Evolutionary conservation across 2,329 filamentous ascomycete genomes (phyloP).

Genomic region (Alternaria sp.): DNA sequence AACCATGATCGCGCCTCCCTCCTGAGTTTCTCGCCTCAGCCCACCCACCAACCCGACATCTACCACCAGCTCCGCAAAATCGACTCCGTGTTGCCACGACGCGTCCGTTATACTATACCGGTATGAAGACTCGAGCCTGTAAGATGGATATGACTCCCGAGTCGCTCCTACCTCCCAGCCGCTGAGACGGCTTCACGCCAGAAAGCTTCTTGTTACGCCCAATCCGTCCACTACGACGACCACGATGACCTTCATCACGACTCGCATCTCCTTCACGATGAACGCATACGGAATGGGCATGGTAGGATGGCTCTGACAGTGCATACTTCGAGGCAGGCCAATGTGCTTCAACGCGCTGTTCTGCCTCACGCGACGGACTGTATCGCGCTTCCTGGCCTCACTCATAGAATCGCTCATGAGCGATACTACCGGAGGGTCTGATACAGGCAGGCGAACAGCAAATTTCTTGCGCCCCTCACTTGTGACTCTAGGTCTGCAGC

Average conservation of each 20-base stretch:
- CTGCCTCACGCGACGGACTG: conserved; percentile 3
- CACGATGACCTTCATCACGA: neutral
- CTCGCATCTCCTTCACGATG: neutral
- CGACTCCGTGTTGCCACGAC: neutral
- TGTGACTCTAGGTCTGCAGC: neutral
- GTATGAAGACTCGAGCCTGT: neutral
- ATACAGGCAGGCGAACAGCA: neutral
- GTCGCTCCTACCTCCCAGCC: conserved; percentile 4
- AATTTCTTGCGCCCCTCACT: neutral
- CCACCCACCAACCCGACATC: conserved; percentile 1
- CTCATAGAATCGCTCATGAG: neutral
- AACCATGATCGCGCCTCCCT: neutral
- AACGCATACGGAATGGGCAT: neutral
- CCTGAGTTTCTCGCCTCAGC: conserved; percentile 9
- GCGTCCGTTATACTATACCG: neutral
- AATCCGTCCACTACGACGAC: neutral
- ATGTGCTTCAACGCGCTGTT: neutral
- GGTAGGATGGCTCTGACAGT: neutral
- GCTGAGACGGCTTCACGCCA: neutral
- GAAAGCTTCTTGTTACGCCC: neutral
- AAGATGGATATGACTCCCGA: conserved; percentile 2
- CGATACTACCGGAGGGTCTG: neutral
- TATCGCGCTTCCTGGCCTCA: neutral
- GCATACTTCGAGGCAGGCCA: neutral
- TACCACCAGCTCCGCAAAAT: conserved; percentile 3